Evolutionary conservation across 495 filamentous ascomycete genomes (phyloP).

Genomic region (Chaetomium fimeti): DNA sequence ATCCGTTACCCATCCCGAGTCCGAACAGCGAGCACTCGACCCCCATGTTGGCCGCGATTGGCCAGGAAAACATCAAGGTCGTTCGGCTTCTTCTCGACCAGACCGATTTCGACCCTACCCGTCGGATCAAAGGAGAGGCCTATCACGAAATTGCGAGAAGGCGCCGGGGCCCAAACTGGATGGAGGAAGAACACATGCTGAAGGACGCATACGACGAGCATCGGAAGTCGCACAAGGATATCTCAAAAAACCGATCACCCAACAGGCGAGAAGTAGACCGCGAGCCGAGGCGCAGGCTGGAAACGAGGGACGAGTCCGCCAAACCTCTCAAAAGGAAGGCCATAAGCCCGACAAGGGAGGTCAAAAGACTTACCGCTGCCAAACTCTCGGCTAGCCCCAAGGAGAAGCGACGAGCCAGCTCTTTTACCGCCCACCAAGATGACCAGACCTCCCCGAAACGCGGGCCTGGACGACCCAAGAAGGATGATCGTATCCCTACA

Average conservation of each 20-base stretch:
- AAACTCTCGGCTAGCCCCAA: conserved; percentile 44
- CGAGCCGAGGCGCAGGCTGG: conserved; percentile 51
- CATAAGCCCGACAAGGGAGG: conserved; percentile 50
- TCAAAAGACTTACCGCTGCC: conserved; percentile 36
- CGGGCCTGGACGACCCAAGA: conserved; percentile 49
- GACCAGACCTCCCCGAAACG: conserved; percentile 48
- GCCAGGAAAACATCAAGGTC: conserved; percentile 80
- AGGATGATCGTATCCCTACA: conserved; percentile 48
- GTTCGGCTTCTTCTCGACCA: conserved; percentile 77
- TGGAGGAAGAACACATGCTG: conserved; percentile 80
- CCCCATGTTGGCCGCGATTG: conserved; percentile 92
- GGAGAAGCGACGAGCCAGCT: conserved; percentile 44
- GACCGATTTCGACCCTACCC: conserved; percentile 73
- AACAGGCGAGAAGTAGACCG: conserved; percentile 55
- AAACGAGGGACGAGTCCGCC: conserved; percentile 42
- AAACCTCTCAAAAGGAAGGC: conserved; percentile 48
- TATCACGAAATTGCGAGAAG: conserved; percentile 84
- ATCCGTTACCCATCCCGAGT: conserved; percentile 62
- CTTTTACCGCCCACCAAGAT: conserved; percentile 39
- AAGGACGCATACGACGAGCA: conserved; percentile 74
- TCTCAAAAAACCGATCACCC: conserved; percentile 53
- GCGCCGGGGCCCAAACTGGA: conserved; percentile 81
- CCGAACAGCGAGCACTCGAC: conserved; percentile 63
- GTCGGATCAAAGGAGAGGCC: conserved; percentile 64
- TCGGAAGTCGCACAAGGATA: conserved; percentile 45